Percentiles rank a stretch among this genome's conserved stretches.
Conservation (phyloP, 371 early-diverging fungal species). For the Sporodiniella umbellata region DNA sequence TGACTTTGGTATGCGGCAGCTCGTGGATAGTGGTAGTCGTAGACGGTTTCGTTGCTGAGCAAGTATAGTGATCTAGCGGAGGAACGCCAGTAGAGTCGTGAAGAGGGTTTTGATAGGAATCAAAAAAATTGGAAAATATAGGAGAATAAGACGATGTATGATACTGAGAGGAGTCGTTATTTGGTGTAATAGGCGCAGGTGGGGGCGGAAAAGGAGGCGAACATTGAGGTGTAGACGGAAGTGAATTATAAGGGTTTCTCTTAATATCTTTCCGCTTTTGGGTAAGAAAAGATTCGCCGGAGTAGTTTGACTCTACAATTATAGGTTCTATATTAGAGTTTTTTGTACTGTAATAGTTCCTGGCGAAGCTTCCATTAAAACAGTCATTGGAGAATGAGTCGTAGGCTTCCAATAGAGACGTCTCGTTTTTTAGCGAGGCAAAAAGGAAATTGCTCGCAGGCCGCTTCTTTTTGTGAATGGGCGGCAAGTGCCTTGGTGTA, state of each 20-base stretch:
- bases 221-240: too few relatives aligned
- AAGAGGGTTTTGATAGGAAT: background rate
- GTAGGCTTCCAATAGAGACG: conserved; percentile 18
- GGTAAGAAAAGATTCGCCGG: too few relatives aligned
- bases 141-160: background rate
- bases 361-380: background rate
- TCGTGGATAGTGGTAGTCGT: too few relatives aligned
- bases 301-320: too few relatives aligned
- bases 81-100: background rate
- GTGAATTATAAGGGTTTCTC: too few relatives aligned
- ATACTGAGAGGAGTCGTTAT: too few relatives aligned
- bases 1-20: too few relatives aligned
- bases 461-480: background rate
- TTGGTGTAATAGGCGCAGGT: too few relatives aligned
- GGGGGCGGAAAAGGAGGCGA: background rate
- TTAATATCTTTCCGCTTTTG: too few relatives aligned
- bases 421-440: conserved; percentile 6
- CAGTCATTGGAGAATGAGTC: conserved; percentile 17
- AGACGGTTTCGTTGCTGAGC: background rate
- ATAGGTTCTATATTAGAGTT: too few relatives aligned
- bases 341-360: background rate
- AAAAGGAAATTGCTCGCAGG: conserved; percentile 2
- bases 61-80: background rate
- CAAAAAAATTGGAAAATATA: background rate
- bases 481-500: conserved; percentile 5